phyloP scores from a whole-genome alignment of 306 rosid species.

The Fragaria nilgerrensis region DNA sequence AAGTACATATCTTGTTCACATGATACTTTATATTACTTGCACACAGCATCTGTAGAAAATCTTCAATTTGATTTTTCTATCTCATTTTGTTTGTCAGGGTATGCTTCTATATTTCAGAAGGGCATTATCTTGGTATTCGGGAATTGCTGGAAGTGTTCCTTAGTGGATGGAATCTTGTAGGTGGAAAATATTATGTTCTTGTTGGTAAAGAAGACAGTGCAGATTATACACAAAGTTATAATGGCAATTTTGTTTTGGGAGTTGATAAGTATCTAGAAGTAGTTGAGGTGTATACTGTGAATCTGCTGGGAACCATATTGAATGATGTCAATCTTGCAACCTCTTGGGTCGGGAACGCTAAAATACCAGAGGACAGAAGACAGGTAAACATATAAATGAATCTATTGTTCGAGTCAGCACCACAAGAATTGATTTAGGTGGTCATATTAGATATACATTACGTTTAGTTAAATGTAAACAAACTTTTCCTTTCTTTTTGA shows the following conservation, averaged over 20 bases:
- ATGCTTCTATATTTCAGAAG: constrained; percentile 58
- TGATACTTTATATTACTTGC: not conserved
- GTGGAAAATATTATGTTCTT: constrained; percentile 43
- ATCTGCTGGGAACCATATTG: constrained; percentile 42
- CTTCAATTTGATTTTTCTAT: not conserved
- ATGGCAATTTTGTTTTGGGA: constrained; percentile 34
- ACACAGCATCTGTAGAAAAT: not conserved
- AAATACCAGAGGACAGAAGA: constrained; percentile 59
- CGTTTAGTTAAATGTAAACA: not conserved
- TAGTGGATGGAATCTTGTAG: constrained; percentile 57
- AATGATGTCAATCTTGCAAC: constrained; percentile 55
- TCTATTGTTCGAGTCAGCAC: not conserved
- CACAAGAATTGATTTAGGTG: not conserved
- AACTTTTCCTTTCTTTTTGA: not conserved
- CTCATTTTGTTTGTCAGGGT: constrained; percentile 43
- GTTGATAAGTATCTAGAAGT: constrained; percentile 59
- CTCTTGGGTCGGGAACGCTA: constrained; percentile 74
- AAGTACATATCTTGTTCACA: not conserved
- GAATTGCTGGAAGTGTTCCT: constrained; percentile 68
- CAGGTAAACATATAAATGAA: constrained; percentile 49
- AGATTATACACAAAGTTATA: constrained; percentile 23
- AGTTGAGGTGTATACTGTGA: constrained; percentile 58
- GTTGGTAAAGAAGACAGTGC: constrained; percentile 32
- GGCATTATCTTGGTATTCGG: constrained; percentile 33
- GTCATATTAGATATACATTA: not conserved